A percentile compares a stretch with the other conserved stretches of the same genome.
phyloP scores from a whole-genome alignment of 2,329 filamentous ascomycete species.

The Xylariaceae sp. region DNA sequence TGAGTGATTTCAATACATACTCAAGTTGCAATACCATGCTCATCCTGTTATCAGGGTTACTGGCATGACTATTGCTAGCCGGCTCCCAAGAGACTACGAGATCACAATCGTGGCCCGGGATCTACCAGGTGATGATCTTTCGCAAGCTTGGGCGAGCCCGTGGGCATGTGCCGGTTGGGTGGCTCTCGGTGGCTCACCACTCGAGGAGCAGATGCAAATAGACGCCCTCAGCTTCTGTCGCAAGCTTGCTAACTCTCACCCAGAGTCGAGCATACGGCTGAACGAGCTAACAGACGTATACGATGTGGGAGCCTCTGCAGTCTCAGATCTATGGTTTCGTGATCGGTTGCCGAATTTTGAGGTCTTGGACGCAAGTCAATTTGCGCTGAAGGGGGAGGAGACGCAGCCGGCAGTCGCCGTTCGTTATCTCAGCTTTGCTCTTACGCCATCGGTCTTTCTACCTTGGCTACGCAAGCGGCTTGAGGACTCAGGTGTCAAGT shows the following conservation, averaged over 20 bases:
- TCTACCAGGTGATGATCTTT: not conserved
- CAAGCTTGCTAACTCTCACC: constrained; percentile 1
- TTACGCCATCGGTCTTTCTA: not conserved
- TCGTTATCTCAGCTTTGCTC: not conserved
- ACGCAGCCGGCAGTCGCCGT: not conserved
- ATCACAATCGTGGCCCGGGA: constrained; percentile 5
- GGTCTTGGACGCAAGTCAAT: not conserved
- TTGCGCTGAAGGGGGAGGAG: not conserved
- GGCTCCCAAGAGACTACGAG: constrained; percentile 2
- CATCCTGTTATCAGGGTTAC: not conserved
- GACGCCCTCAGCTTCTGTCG: constrained; percentile 2
- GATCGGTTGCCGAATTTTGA: not conserved
- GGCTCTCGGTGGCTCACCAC: not conserved
- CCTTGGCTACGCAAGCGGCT: constrained; percentile 1
- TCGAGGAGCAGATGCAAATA: constrained; percentile 3
- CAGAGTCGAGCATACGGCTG: constrained; percentile 1
- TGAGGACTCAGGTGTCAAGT: constrained; percentile 1
- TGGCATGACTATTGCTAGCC: constrained; percentile 3
- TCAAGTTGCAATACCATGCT: not conserved
- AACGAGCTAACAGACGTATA: constrained; percentile 3
- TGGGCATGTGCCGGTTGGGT: constrained; percentile 4
- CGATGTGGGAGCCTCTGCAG: not conserved
- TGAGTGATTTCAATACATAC: not conserved
- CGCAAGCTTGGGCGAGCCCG: constrained; percentile 2
- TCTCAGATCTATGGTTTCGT: constrained; percentile 2